Percentiles rank a stretch among this genome's conserved stretches.
phyloP scores from a whole-genome alignment of 192 early-diverging fungal species.

The Entomortierella parvispora region DNA sequence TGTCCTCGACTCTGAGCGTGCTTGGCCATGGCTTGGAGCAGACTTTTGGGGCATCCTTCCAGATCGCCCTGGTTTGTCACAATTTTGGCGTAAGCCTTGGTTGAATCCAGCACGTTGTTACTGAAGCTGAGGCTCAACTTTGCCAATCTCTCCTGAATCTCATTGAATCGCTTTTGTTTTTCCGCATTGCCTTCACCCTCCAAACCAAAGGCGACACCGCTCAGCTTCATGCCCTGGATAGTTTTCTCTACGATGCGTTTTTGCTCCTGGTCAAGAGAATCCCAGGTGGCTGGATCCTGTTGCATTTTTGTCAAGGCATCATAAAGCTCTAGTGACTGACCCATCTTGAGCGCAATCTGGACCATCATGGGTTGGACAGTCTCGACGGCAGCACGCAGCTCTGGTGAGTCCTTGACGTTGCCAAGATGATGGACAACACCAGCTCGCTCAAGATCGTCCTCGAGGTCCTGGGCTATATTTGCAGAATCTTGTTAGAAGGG shows the following conservation, averaged over 20 bases:
- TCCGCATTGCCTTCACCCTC: slow-evolving; percentile 56
- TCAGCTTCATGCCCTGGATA: slow-evolving; percentile 60
- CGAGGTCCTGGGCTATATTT: slow-evolving; percentile 56
- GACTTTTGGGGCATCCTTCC: slow-evolving; percentile 55
- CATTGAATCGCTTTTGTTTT: slow-evolving; percentile 63
- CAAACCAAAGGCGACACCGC: slow-evolving; percentile 47
- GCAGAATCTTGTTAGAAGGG: not conserved
- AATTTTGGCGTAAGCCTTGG: slow-evolving; percentile 60
- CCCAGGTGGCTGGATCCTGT: slow-evolving; percentile 37
- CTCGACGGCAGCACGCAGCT: slow-evolving; percentile 59
- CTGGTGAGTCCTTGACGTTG: slow-evolving; percentile 63
- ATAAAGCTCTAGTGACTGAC: slow-evolving; percentile 65
- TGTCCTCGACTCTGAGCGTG: slow-evolving; percentile 53
- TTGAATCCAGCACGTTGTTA: slow-evolving; percentile 67
- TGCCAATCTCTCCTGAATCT: slow-evolving; percentile 59
- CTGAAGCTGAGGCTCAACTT: slow-evolving; percentile 59
- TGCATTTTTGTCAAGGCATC: slow-evolving; percentile 60
- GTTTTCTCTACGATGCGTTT: slow-evolving; percentile 62
- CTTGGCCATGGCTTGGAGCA: slow-evolving; percentile 56
- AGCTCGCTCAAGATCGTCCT: slow-evolving; percentile 59
- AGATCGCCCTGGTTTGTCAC: slow-evolving; percentile 53
- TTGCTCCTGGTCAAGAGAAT: slow-evolving; percentile 54
- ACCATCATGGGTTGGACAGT: slow-evolving; percentile 61
- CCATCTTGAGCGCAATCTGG: slow-evolving; percentile 59
- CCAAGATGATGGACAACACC: slow-evolving; percentile 63